Evolutionary conservation across 1,139 yeast genomes (phyloP), one percentile per base, ranked within the genome.

Genomic region (Pichia sp.): DNA sequence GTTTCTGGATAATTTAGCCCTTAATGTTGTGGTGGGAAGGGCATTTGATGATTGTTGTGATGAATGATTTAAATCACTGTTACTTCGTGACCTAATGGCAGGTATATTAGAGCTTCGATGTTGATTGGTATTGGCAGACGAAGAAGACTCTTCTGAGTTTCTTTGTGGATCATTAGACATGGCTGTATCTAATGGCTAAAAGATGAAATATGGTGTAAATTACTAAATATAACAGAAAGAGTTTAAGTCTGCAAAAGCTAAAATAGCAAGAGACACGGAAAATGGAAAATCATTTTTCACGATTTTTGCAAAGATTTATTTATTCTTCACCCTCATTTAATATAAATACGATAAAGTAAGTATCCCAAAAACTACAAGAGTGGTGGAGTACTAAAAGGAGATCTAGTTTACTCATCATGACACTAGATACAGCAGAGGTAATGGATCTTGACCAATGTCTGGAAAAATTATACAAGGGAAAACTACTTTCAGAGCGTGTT

Each of bases 401-500:
- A n/a, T n/a, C n/a, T n/a, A 32, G 22, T 9, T 9, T 22, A 9
- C 18, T 18, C 22, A 32, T 15, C 36, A 32, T 32, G 36, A 32
- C 36, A 5, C 20, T 23, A 34, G 50, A 40, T 16, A 48, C 49
- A 5, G 46, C 45, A 50, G 58, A 43, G 37, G 52, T 57, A 32
- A 52, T 65, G 46, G 82, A 82, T 58, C 67, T 84, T 44, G 90
- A 84, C 57, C 74, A 72, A 53, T 83, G 89, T 63, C 72, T 84
- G 48, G 88, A 80, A 58, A 72, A 76, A 49, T 68, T 83, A n/a
- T 79, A 81, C 59, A 68, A 67, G 52, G 79, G 84, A 1, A 80
- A 80, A 57, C 71, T 84, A 39, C 71, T 84, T n/a, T 85, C 88
- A 0, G 88, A 82, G 57, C 71, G 79, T 11, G 81, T 85, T 16